Percentiles rank a stretch among this genome's conserved stretches.
phyloP scores from a whole-genome alignment of 768 basidiomycete species.

The Cantharellus anzutake region DNA sequence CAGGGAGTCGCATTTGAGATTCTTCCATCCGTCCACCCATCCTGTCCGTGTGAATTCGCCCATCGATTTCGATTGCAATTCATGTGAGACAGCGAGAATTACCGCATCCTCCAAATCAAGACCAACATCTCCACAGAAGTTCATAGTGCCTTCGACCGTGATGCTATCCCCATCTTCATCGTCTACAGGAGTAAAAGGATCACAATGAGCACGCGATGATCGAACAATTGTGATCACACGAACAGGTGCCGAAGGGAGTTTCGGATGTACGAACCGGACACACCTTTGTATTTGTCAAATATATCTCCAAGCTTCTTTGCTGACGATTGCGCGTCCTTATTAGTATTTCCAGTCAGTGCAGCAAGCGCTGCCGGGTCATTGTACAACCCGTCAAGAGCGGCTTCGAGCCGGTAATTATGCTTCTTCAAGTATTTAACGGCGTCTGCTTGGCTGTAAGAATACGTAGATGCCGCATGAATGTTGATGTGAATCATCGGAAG shows the following conservation, averaged over 20 bases:
- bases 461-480: not conserved
- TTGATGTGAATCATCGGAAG: not conserved
- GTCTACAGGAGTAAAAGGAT: slow-evolving; percentile 11
- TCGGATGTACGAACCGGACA: not conserved
- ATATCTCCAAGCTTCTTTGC: slow-evolving; percentile 30
- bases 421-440: slow-evolving; percentile 5
- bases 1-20: slow-evolving; percentile 49
- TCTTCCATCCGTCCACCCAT: slow-evolving; percentile 72
- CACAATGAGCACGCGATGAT: not conserved
- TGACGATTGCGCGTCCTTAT: not conserved
- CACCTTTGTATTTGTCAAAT: slow-evolving; percentile 56
- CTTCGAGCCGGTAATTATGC: slow-evolving; percentile 8
- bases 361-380: slow-evolving; percentile 4
- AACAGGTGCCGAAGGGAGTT: too few relatives aligned
- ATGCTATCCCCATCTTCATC: slow-evolving; percentile 44
- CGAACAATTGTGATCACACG: not conserved
- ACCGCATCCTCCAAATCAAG: slow-evolving; percentile 70
- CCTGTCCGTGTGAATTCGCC: slow-evolving; percentile 52
- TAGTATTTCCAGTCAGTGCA: not conserved
- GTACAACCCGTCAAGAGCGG: slow-evolving; percentile 13
- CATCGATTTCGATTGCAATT: slow-evolving; percentile 54
- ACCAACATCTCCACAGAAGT: slow-evolving; percentile 46
- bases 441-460: slow-evolving; percentile 4
- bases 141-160: slow-evolving; percentile 60
- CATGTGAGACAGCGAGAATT: slow-evolving; percentile 61